Conservation (phyloP, 164 flowering plant species). For the Dillenia suffruticosa region DNA sequence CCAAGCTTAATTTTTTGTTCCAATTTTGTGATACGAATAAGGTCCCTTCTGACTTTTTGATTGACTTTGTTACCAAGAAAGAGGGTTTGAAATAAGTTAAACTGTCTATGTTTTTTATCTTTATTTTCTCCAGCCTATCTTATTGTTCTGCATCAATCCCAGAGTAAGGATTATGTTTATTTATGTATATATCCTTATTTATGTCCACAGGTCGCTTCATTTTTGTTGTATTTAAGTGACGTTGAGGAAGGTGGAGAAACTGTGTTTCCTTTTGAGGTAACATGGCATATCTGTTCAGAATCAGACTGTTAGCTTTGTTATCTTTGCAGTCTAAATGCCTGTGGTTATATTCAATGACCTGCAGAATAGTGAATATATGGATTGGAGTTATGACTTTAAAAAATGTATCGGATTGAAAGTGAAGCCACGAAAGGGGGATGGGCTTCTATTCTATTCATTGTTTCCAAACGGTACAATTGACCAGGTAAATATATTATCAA, state of each 20-base stretch:
- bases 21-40: too few relatives aligned
- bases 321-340: neutral
- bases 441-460: slow-evolving; percentile 78
- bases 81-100: neutral
- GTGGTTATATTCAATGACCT: slow-evolving; percentile 4
- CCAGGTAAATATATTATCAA: slow-evolving; percentile 31
- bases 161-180: too few relatives aligned
- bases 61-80: too few relatives aligned
- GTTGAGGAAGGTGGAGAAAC: slow-evolving; percentile 93
- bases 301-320: neutral
- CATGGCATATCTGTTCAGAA: neutral
- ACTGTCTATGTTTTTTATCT: neutral
- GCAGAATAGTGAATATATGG: slow-evolving; percentile 66
- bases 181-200: too few relatives aligned
- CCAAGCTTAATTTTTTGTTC: too few relatives aligned
- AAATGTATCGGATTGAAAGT: slow-evolving; percentile 83
- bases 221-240: slow-evolving; percentile 71
- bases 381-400: slow-evolving; percentile 48
- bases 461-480: slow-evolving; percentile 86
- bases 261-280: slow-evolving; percentile 83
- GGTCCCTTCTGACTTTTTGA: too few relatives aligned
- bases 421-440: slow-evolving; percentile 89
- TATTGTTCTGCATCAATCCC: too few relatives aligned
- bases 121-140: neutral
- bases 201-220: slow-evolving; percentile 63